These are phyloP conservation scores for Elaeis guineensis DNA, from an alignment of 176 grass and related monocot species.

Conservation along the genomic window DNA sequence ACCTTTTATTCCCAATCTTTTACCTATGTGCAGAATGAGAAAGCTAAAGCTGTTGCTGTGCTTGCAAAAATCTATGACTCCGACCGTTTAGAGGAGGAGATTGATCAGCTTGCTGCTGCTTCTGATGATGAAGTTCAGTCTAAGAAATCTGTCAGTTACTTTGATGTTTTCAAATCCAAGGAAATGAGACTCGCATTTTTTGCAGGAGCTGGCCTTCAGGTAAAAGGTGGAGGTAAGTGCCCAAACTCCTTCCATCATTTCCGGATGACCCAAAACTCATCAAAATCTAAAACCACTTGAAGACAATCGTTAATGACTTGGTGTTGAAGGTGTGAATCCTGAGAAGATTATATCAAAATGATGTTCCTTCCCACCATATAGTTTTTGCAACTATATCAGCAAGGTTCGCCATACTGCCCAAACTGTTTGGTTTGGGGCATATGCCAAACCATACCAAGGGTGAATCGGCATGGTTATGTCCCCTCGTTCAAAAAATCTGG, in stretches of 20 bases:
- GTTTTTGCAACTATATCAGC: too few relatives aligned
- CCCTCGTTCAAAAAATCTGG: too few relatives aligned
- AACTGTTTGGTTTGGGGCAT: too few relatives aligned
- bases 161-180: conserved; percentile 74
- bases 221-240: conserved; percentile 12
- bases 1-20: too few relatives aligned
- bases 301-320: too few relatives aligned
- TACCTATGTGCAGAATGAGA: conserved; percentile 46
- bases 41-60: conserved; percentile 64
- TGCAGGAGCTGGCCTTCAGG: conserved; percentile 93
- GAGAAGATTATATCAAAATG: too few relatives aligned
- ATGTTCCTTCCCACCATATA: too few relatives aligned
- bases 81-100: conserved; percentile 65
- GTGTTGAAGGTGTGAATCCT: too few relatives aligned
- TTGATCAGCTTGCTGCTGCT: conserved; percentile 57
- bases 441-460: too few relatives aligned
- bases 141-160: conserved; percentile 39
- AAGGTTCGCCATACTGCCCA: too few relatives aligned
- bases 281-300: too few relatives aligned
- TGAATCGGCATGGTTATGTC: too few relatives aligned
- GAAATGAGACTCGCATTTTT: conserved; percentile 87
- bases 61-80: conserved; percentile 75
- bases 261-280: not conserved
- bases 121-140: conserved; percentile 60
- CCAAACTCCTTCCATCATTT: not conserved